Conservation (phyloP, 345 rosid genomes). For the Lepidium didymum region DNA sequence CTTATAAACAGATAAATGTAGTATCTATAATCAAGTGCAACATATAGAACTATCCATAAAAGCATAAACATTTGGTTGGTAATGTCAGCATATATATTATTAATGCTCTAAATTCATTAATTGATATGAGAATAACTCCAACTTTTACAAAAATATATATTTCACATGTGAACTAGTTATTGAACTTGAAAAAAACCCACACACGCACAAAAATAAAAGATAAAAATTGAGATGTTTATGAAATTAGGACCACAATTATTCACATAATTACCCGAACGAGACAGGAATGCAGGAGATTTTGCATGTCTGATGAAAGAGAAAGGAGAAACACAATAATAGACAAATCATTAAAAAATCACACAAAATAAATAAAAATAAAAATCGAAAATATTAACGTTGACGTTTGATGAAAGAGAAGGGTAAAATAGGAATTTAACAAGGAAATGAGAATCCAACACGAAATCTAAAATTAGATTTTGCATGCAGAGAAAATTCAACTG, state of each 20-base stretch:
- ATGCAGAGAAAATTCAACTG: slow-evolving; percentile 31
- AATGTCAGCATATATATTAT: slow-evolving; percentile 28
- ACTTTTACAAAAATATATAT: neutral
- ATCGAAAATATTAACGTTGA: slow-evolving; percentile 15
- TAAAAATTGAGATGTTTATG: neutral
- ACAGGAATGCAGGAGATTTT: slow-evolving; percentile 27
- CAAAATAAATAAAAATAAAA: neutral
- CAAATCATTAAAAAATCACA: slow-evolving; percentile 26
- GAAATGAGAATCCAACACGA: slow-evolving; percentile 31
- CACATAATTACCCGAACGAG: slow-evolving; percentile 28
- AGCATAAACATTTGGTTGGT: slow-evolving; percentile 33
- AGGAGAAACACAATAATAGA: slow-evolving; percentile 28
- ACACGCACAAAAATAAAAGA: neutral
- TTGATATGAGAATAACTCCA: neutral
- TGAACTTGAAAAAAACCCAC: neutral
- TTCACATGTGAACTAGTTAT: slow-evolving; percentile 20
- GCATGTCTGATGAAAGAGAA: slow-evolving; percentile 24
- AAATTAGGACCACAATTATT: slow-evolving; percentile 22
- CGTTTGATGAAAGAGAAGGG: slow-evolving; percentile 22
- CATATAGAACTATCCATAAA: slow-evolving; percentile 33
- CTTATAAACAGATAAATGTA: slow-evolving; percentile 10
- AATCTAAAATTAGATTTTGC: slow-evolving; percentile 36
- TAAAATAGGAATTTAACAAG: slow-evolving; percentile 12
- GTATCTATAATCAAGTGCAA: slow-evolving; percentile 25
- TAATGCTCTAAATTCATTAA: slow-evolving; percentile 10